Evolutionary conservation across 176 grass and related monocot genomes (phyloP).

Genomic region (Coix lacrymajobi): DNA sequence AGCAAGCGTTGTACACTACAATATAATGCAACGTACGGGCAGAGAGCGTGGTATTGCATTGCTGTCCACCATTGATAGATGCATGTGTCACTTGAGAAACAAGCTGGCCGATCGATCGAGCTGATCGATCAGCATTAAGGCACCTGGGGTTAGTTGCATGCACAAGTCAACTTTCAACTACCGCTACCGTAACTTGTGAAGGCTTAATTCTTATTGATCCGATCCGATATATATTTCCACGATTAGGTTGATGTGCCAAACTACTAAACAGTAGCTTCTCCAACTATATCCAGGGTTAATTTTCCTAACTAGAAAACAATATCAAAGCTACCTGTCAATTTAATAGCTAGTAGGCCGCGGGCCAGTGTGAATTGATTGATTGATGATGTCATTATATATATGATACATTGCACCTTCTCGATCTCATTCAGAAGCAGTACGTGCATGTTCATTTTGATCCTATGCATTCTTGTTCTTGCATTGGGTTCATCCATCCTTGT

Average conservation of each 20-base stretch:
- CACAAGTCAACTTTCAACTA: constrained; percentile 51
- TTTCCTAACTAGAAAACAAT: background rate
- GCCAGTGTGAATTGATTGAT: background rate
- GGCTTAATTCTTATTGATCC: background rate
- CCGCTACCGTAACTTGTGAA: constrained; percentile 27
- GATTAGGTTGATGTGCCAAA: constrained; percentile 34
- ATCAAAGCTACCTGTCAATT: background rate
- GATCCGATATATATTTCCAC: constrained; percentile 14
- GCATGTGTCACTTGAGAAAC: background rate
- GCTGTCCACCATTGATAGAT: constrained; percentile 9
- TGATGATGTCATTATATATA: background rate
- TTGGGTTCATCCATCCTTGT: background rate
- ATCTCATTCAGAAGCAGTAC: background rate
- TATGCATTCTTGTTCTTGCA: background rate
- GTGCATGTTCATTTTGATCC: background rate
- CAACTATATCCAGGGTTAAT: background rate
- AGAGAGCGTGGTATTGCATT: background rate
- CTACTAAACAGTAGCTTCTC: constrained; percentile 6
- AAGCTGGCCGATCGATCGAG: constrained; percentile 14
- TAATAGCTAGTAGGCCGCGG: too few relatives aligned
- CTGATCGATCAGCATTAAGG: constrained; percentile 38
- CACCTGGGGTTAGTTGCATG: constrained; percentile 33
- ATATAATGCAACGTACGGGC: background rate
- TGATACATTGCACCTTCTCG: background rate
- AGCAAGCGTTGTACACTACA: background rate